phyloP scores from a whole-genome alignment of 495 filamentous ascomycete species.

The Penicillium nucicola region DNA sequence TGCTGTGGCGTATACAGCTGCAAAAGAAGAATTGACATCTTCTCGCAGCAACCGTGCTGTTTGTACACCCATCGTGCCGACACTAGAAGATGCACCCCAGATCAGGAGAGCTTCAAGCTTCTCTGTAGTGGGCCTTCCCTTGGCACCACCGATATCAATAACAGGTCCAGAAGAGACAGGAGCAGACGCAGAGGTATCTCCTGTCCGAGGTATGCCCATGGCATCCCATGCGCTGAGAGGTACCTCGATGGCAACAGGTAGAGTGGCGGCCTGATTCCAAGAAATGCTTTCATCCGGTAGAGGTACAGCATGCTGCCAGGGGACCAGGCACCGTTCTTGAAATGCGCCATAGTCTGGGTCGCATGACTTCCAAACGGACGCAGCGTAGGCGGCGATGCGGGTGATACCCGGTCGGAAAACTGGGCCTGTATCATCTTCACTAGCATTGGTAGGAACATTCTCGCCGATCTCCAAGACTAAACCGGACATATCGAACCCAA shows the following conservation, averaged over 20 bases:
- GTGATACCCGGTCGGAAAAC: constrained; percentile 35
- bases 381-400: constrained; percentile 41
- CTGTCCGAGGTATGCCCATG: constrained; percentile 23
- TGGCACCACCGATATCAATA: neutral
- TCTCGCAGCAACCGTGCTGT: constrained; percentile 32
- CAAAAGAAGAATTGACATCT: constrained; percentile 27
- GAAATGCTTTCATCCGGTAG: constrained; percentile 35
- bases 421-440: constrained; percentile 3
- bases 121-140: neutral
- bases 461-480: constrained; percentile 41
- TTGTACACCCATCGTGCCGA: constrained; percentile 45
- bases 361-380: constrained; percentile 32
- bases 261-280: constrained; percentile 42
- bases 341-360: constrained; percentile 45
- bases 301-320: constrained; percentile 31
- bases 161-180: neutral
- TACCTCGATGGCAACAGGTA: constrained; percentile 41
- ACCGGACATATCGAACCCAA: constrained; percentile 48
- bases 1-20: constrained; percentile 45
- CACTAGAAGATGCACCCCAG: constrained; percentile 48
- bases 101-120: constrained; percentile 36
- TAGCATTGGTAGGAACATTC: constrained; percentile 27
- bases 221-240: constrained; percentile 30
- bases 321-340: constrained; percentile 40
- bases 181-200: constrained; percentile 11